A percentile compares a stretch with the other conserved stretches of the same genome.
phyloP scores from a whole-genome alignment of 2,329 filamentous ascomycete species.

The Fusarium foetens region DNA sequence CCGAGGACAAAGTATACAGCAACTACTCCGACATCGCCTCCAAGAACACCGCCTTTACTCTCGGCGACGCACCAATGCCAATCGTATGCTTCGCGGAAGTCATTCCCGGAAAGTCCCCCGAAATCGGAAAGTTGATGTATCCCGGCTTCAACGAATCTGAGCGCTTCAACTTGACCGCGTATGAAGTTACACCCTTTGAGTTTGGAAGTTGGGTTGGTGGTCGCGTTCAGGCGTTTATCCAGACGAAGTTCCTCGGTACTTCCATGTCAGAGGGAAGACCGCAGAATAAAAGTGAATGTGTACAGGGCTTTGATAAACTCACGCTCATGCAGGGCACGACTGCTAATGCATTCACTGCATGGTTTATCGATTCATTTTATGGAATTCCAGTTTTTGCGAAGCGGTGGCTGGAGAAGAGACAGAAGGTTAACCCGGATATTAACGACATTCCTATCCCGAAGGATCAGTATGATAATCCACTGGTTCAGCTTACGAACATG shows the following conservation, averaged over 20 bases:
- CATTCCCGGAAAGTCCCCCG: constrained; percentile 42
- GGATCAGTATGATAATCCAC: constrained; percentile 28
- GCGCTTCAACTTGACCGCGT: constrained; percentile 46
- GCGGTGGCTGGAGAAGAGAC: constrained; percentile 20
- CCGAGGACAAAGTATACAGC: constrained; percentile 19
- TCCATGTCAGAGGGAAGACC: constrained; percentile 41
- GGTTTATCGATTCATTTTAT: constrained; percentile 44
- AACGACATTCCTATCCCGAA: constrained; percentile 31
- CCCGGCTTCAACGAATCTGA: constrained; percentile 42
- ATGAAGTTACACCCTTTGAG: constrained; percentile 49
- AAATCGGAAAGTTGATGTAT: constrained; percentile 44
- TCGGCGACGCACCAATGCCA: constrained; percentile 44
- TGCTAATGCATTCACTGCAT: constrained; percentile 42
- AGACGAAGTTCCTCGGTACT: constrained; percentile 45
- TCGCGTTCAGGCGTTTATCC: constrained; percentile 44
- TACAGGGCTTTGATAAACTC: constrained; percentile 47
- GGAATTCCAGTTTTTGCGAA: constrained; percentile 41
- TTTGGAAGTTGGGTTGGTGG: constrained; percentile 48
- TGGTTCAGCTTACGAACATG: constrained; percentile 39
- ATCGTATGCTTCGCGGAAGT: constrained; percentile 45
- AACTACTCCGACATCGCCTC: constrained; percentile 42
- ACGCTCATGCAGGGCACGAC: constrained; percentile 48
- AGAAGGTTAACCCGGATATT: constrained; percentile 22
- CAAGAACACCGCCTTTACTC: constrained; percentile 20
- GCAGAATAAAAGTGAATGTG: constrained; percentile 43